Evolutionary conservation across 371 early-diverging fungal genomes (phyloP).

Genomic region (Rhizopus arrhizus): DNA sequence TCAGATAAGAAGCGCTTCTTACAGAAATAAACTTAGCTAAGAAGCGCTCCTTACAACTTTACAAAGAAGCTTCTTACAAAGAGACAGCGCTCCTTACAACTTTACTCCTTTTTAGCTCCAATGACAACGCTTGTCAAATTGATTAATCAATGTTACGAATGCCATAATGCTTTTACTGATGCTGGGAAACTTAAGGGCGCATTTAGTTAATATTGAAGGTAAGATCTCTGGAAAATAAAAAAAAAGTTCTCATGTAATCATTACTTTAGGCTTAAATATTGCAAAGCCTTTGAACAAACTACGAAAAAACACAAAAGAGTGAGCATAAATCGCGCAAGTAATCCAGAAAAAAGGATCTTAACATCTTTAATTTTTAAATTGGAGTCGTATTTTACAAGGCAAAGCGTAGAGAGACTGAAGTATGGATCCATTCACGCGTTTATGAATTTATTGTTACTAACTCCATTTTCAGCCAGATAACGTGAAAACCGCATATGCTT

Average conservation of each 20-base stretch:
- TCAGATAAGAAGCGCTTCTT: neutral
- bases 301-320: slow-evolving; percentile 17
- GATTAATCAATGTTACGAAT: slow-evolving; percentile 7
- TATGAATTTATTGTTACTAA: slow-evolving; percentile 16
- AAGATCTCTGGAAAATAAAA: slow-evolving; percentile 6
- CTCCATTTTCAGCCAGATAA: slow-evolving; percentile 20
- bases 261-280: neutral
- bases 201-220: slow-evolving; percentile 6
- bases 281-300: neutral
- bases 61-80: no score
- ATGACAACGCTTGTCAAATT: slow-evolving; percentile 2
- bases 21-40: neutral
- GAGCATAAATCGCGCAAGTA: slow-evolving; percentile 18
- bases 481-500: slow-evolving; percentile 14
- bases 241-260: slow-evolving; percentile 3
- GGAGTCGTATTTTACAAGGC: slow-evolving; percentile 5
- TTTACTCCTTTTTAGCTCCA: slow-evolving; percentile 5
- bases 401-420: slow-evolving; percentile 6
- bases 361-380: slow-evolving; percentile 17
- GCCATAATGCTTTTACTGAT: slow-evolving; percentile 3
- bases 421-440: slow-evolving; percentile 1
- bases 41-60: neutral
- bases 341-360: slow-evolving; percentile 14
- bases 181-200: slow-evolving; percentile 2
- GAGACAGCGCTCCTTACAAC: no score